Base-by-base conservation (phyloP, 768 basidiomycete species). In the Glaciozyma antarctica region DNA sequence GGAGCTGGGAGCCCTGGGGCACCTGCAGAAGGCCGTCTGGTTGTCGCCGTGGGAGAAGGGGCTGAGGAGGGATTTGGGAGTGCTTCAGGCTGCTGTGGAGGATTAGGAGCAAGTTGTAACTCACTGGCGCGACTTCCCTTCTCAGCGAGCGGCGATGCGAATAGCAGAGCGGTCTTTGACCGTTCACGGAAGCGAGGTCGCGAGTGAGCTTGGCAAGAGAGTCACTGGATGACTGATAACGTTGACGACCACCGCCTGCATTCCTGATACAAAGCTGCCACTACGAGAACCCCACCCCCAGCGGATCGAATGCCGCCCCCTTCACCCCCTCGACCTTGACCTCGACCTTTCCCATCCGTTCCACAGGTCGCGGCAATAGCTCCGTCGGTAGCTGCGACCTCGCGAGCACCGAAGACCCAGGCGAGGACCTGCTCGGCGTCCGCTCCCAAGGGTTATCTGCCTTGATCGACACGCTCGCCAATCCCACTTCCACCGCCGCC, bases 41-140 rank as follows among this genome's bases (percentile, higher is more conserved):
- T 32, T 54, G 16, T 59, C 65, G 44, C 68, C 68, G 5, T 69
- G 68, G 68, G 62, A 63, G 5, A 8, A 9, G 48, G 57, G 52
- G 52, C 48, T 53, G 58, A 55, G 67, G 48, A 41, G 13, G 38
- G 38, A 41, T 15, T 15, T 41, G 12, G 38, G 12, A 15, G 38
- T 41, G 38, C 38, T 41, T 5, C 38, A 41, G 38, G 38, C 38
- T 41, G 38, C 38, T 13, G 38, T 41, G 12, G 38, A 41, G 12
- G 38, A 41, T 41, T 41, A 32, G 32, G n/a, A n/a, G n/a, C n/a
- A n/a, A n/a, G n/a, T n/a, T n/a, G n/a, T n/a, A n/a, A n/a, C n/a
- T n/a, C n/a, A n/a, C n/a, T n/a, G n/a, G n/a, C n/a, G n/a, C n/a
- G n/a, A n/a, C n/a, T n/a, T n/a, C n/a, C n/a, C n/a, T n/a, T n/a